Base-by-base conservation (phyloP, 768 basidiomycete species). In the Tylopilus felleus region DNA sequence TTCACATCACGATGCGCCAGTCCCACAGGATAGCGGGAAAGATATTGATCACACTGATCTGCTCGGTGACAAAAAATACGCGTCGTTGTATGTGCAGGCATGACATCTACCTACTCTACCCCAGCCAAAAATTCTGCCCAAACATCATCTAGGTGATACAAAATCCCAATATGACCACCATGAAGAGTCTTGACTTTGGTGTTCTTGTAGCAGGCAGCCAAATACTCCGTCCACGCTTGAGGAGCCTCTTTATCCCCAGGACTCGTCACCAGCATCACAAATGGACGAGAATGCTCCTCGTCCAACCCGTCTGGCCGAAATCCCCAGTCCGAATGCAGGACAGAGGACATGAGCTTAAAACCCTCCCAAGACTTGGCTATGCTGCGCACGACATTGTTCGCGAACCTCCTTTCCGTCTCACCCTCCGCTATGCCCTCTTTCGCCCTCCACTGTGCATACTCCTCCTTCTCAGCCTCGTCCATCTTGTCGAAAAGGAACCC, bases 321-420 rank as follows among this genome's bases (percentile, higher is more conserved):
- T 6, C 74, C 80, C 81, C 82, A 84, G 51, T 77, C 77, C n/a
- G 76, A 73, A 40, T 82, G 78, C 47, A 78, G 65, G 25, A 80
- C 65, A 27, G 66, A 58, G 10, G 74, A 52, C 51, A 74, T 60
- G 43, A 77, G 76, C 52, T 75, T 67, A 59, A 81, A 81, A 1
- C 83, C 83, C 40, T 72, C 76, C 80, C 80, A 81, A 44, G 78
- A 70, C 35, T 65, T 73, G 19, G 73, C 68, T 6, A 82, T 77
- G 60, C 82, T 84, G 53, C 74, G 71, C 43, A 74, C 62, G 51
- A 75, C 67, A 50, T 75, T 78, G 51, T 62, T 57, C 4, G 77
- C 78, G 52, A 79, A 66, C 50, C 66, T 62, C 48, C 67, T 66
- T 57, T 78, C 76, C 27, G 75, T 64, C 47, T 80, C 73, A 1